These are phyloP conservation scores for Oryza glumipatula DNA, from an alignment of 176 grass and related monocot species.

Conservation along the genomic window DNA sequence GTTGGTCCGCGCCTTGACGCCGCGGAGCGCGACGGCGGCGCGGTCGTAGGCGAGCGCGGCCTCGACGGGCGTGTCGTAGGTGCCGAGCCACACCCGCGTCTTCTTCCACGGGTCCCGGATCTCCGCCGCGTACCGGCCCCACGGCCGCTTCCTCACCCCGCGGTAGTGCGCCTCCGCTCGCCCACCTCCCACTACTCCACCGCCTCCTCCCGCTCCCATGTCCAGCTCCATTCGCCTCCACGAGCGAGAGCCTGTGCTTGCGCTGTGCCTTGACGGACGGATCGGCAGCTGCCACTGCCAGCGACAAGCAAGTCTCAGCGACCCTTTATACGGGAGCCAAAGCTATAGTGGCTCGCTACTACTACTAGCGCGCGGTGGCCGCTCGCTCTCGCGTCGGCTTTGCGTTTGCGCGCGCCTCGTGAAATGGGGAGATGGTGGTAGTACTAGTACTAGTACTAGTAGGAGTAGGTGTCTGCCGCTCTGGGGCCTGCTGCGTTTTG, in stretches of 20 bases:
- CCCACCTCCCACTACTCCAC: background rate
- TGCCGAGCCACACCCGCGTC: slow-evolving; percentile 94
- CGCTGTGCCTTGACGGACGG: background rate
- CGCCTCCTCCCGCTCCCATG: slow-evolving; percentile 9
- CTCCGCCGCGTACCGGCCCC: slow-evolving; percentile 96
- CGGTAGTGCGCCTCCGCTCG: slow-evolving; percentile 61
- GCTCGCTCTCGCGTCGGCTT: background rate
- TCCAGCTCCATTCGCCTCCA: background rate
- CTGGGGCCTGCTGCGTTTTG: slow-evolving; percentile 6
- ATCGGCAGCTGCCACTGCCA: background rate
- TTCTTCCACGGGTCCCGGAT: slow-evolving; percentile 96
- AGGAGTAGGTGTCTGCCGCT: background rate
- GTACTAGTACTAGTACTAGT: background rate
- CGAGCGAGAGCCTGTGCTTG: background rate
- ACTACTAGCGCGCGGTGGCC: background rate
- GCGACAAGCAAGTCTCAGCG: background rate
- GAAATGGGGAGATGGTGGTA: slow-evolving; percentile 28
- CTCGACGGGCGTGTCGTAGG: slow-evolving; percentile 89
- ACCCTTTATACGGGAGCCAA: background rate
- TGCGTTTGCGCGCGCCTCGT: slow-evolving; percentile 30
- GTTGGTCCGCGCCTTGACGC: slow-evolving; percentile 83
- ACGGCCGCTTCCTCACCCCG: slow-evolving; percentile 88
- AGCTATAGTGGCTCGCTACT: background rate
- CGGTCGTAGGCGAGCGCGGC: slow-evolving; percentile 94
- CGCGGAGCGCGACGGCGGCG: slow-evolving; percentile 77